Conservation (phyloP, 345 rosid genomes). For the Eucalyptus pumila region DNA sequence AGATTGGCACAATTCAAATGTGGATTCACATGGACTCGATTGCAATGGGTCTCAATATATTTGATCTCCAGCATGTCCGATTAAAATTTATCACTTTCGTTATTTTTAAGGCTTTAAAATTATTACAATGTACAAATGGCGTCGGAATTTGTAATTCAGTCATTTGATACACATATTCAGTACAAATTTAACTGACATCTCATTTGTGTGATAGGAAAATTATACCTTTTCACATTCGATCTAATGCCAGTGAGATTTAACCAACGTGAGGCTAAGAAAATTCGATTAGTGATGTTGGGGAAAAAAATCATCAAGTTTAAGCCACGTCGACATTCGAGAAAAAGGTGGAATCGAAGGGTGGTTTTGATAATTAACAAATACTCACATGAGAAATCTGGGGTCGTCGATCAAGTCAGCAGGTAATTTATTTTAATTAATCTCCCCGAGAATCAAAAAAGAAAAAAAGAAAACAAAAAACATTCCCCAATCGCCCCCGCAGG, state of each 20-base stretch:
- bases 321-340: neutral
- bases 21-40: neutral
- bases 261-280: neutral
- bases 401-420: neutral
- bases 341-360: neutral
- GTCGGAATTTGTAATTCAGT: neutral
- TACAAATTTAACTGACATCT: neutral
- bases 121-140: accelerated
- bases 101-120: neutral
- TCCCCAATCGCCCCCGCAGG: neutral
- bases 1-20: neutral
- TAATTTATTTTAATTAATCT: neutral
- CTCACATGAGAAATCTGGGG: neutral
- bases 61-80: accelerated
- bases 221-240: neutral
- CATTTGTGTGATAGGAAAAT: neutral
- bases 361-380: neutral
- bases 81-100: accelerated
- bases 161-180: neutral
- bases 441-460: neutral
- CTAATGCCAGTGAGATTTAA: neutral
- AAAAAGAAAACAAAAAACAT: neutral
- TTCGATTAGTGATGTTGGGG: neutral
- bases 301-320: neutral
- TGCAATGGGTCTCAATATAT: neutral